These are phyloP conservation scores for Rubia tinctorum DNA, from an alignment of 305 asterid genomes.

Conservation along the genomic window DNA sequence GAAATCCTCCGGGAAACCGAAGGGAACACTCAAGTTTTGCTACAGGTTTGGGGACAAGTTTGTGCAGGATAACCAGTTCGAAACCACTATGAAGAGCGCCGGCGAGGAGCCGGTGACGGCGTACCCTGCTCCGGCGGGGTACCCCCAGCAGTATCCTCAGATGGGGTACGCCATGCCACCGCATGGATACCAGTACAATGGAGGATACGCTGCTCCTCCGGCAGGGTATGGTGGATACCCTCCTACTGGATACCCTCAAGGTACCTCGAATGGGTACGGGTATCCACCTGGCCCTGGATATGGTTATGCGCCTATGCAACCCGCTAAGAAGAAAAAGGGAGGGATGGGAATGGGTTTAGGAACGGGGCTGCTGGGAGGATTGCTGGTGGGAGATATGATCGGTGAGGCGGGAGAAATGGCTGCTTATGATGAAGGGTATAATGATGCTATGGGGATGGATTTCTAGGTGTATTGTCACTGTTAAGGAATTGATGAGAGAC, in stretches of 20 bases:
- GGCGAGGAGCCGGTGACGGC: constrained; percentile 39
- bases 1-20: constrained; percentile 50
- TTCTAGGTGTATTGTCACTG: constrained; percentile 15
- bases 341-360: constrained; percentile 73
- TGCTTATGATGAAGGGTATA: constrained; percentile 64
- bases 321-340: constrained; percentile 43
- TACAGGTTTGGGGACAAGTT: constrained; percentile 62
- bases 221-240: constrained; percentile 17
- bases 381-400: constrained; percentile 70
- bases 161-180: constrained; percentile 17
- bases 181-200: constrained; percentile 12
- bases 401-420: constrained; percentile 53
- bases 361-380: constrained; percentile 88
- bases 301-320: constrained; percentile 34
- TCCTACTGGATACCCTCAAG: constrained; percentile 8
- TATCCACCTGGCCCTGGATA: constrained; percentile 21
- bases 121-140: constrained; percentile 32
- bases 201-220: constrained; percentile 20
- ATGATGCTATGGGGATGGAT: constrained; percentile 64
- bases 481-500: not conserved
- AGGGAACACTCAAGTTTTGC: constrained; percentile 64
- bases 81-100: constrained; percentile 15
- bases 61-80: constrained; percentile 7
- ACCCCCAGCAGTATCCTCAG: not conserved
- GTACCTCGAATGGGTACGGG: constrained; percentile 23